Evolutionary conservation across 768 basidiomycete genomes (phyloP), one percentile per base, ranked within the genome.

Genomic region (Trametes cubensis): DNA sequence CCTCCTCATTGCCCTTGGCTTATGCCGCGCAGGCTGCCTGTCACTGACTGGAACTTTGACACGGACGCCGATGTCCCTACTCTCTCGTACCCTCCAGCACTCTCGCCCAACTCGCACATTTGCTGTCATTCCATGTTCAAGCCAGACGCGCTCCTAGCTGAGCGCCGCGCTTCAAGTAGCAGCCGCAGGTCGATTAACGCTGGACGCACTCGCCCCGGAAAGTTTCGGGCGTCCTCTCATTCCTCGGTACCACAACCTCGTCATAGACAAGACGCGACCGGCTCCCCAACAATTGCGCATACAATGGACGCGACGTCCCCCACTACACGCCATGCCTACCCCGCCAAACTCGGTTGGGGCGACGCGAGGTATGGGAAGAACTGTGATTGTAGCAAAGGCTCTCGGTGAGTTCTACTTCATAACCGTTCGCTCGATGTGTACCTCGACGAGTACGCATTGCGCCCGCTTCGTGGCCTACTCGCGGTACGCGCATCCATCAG

Each of bases 161-260:
- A 57, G 61, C 49, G 28, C 3, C 49, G 58, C 40, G 51, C 20
- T 13, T 17, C 10, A 49, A 49, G 48, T 28, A 39, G 48, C 26
- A 23, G 30, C 28, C 41, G 40, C 55, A 18, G 20, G 54, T 18
- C 10, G 6, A 34, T 14, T 48, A 30, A 63, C 62, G 62, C 62
- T 59, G 62, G 62, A 59, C 62, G 53, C 58, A 44, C 51, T 40
- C 51, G 57, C 54, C 57, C 57, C 47, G 55, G 28, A 50, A 55
- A 45, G 41, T 44, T 53, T 62, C 61, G 55, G 61, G 45, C 48
- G 14, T 51, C 61, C 55, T 41, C 41, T 62, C 61, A 15, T 62
- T 62, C 55, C 48, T 17, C 47, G 20, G 42, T 34, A 34, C 34
- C 34, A 6, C 34, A 34, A 6, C 5, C 34, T 4, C 34, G 34